Conservation (phyloP, 768 basidiomycete species). For the Krasilnikovozyma curviuscula region DNA sequence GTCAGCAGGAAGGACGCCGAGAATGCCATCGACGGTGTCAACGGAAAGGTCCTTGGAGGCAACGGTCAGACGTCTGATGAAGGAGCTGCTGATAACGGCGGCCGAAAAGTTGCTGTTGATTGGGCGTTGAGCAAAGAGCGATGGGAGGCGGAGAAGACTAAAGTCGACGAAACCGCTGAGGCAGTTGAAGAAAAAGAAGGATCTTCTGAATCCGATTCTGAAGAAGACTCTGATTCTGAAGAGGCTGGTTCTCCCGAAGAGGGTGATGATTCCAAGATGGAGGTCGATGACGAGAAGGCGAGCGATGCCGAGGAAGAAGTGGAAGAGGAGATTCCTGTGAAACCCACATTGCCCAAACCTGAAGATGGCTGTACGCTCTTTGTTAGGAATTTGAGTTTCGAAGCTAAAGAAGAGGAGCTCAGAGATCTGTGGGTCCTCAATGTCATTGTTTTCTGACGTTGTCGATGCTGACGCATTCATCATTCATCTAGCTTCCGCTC, state of each 20-base stretch:
- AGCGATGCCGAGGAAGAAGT: constrained; percentile 20
- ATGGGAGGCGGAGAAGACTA: constrained; percentile 63
- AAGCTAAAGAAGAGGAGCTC: constrained; percentile 81
- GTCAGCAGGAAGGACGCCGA: constrained; percentile 67
- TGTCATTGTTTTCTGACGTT: background rate
- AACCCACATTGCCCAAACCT: constrained; percentile 46
- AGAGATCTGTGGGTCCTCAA: constrained; percentile 46
- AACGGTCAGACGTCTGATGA: constrained; percentile 44
- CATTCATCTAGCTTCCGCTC: constrained; percentile 49
- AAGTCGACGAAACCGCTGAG: constrained; percentile 18
- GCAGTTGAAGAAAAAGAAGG: constrained; percentile 22
- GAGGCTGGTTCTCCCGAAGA: constrained; percentile 17
- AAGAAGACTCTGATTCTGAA: constrained; percentile 16
- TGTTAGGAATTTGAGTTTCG: constrained; percentile 79
- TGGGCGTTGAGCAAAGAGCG: constrained; percentile 89
- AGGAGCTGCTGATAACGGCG: constrained; percentile 28
- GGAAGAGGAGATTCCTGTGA: constrained; percentile 36
- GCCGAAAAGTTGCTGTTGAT: constrained; percentile 69
- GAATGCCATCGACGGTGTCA: constrained; percentile 55
- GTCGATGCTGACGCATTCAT: background rate
- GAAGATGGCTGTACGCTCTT: constrained; percentile 83
- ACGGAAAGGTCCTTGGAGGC: constrained; percentile 49
- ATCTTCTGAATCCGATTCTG: background rate
- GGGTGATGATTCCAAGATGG: constrained; percentile 18
- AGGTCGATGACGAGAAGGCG: constrained; percentile 11